Conservation (phyloP, 768 basidiomycete genomes). For the Termitomyces sp. region DNA sequence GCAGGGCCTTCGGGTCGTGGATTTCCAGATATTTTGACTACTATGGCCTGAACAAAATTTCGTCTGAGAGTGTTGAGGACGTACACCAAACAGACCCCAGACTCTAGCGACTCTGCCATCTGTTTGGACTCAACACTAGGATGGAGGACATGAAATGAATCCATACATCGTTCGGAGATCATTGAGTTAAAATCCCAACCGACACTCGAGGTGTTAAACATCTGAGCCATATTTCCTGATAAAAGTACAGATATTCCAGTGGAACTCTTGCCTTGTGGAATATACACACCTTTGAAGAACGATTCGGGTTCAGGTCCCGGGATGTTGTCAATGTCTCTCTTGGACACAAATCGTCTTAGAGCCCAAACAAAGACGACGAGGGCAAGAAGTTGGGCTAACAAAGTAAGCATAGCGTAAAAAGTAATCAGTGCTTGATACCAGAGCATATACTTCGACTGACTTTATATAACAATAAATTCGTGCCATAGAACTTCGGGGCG, state of each 20-base stretch:
- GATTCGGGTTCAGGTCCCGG: constrained; percentile 27
- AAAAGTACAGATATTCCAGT: not conserved
- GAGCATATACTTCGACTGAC: not conserved
- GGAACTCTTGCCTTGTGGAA: not conserved
- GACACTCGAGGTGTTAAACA: constrained; percentile 2
- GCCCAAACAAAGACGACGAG: constrained; percentile 7
- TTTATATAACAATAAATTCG: not conserved
- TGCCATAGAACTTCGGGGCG: not conserved
- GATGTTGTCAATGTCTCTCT: constrained; percentile 25
- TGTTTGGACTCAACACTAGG: not conserved
- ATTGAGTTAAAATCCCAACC: constrained; percentile 15
- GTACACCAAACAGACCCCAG: constrained; percentile 2
- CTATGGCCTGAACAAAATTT: constrained; percentile 1
- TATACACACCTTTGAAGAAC: constrained; percentile 21
- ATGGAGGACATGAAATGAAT: not conserved
- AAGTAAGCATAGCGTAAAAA: constrained; percentile 1
- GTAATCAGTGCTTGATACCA: too few species aligned
- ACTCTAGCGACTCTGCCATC: constrained; percentile 2
- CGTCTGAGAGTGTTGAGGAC: not conserved
- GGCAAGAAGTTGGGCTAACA: not conserved
- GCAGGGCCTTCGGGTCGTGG: constrained; percentile 29
- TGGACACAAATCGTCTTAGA: constrained; percentile 11
- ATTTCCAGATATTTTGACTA: constrained; percentile 23
- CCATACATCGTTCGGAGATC: constrained; percentile 10
- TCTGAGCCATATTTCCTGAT: constrained; percentile 14